Evolutionary conservation across 2,329 filamentous ascomycete species (phyloP).

Genomic region (Botrytis medusae): DNA sequence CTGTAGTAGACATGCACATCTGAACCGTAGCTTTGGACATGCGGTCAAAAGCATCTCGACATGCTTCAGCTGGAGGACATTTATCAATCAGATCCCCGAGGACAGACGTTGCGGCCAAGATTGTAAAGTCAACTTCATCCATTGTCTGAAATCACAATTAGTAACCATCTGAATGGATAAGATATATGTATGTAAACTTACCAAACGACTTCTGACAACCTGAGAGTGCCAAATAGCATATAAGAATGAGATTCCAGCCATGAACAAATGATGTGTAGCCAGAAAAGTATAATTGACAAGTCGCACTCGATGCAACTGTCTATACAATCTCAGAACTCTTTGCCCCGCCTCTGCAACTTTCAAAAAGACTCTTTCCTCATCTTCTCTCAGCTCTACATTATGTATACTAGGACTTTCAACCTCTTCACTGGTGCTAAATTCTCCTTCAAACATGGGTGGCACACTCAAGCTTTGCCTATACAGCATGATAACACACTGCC

Average conservation of each 20-base stretch:
- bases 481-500: slow-evolving; percentile 94
- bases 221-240: slow-evolving; percentile 98
- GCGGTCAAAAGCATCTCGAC: slow-evolving; percentile 88
- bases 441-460: slow-evolving; percentile 78
- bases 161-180: slow-evolving; percentile 9
- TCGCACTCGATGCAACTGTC: slow-evolving; percentile 81
- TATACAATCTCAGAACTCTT: slow-evolving; percentile 85
- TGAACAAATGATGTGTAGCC: slow-evolving; percentile 94
- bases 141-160: slow-evolving; percentile 57
- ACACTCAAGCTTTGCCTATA: slow-evolving; percentile 89
- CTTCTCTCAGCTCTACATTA: slow-evolving; percentile 67
- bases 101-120: slow-evolving; percentile 88
- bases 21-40: slow-evolving; percentile 95
- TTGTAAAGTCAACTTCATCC: slow-evolving; percentile 97
- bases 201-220: slow-evolving; percentile 79
- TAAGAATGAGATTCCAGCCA: slow-evolving; percentile 93
- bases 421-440: slow-evolving; percentile 66
- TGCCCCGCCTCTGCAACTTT: slow-evolving; percentile 95
- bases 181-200: slow-evolving; percentile 49
- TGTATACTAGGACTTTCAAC: slow-evolving; percentile 62
- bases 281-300: slow-evolving; percentile 96
- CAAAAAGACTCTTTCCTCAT: slow-evolving; percentile 88
- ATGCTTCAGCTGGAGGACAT: slow-evolving; percentile 91
- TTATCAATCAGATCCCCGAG: slow-evolving; percentile 90
- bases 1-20: slow-evolving; percentile 81